Evolutionary conservation across 768 basidiomycete species (phyloP).

Genomic region (Boletus insuetus): DNA sequence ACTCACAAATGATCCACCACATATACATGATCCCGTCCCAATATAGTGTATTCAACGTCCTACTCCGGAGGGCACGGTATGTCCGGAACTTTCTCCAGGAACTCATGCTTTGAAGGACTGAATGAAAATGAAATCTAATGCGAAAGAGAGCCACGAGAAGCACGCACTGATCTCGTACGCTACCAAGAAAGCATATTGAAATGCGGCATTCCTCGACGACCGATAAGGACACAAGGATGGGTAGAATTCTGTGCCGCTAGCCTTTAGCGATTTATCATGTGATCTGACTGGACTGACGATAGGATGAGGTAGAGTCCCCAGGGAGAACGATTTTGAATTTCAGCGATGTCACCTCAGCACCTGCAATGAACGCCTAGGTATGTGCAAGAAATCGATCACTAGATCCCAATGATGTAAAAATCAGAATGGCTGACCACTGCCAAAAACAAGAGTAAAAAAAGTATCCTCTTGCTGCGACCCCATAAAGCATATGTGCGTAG

Average conservation of each 20-base stretch:
- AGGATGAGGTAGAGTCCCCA: slow-evolving; percentile 14
- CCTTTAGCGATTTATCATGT: background rate
- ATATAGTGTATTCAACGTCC: slow-evolving; percentile 20
- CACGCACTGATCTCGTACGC: slow-evolving; percentile 23
- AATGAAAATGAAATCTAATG: background rate
- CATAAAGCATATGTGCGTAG: slow-evolving; percentile 28
- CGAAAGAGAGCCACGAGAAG: background rate
- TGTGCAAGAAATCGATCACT: background rate
- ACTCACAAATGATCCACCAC: slow-evolving; percentile 21
- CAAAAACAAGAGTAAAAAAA: slow-evolving; percentile 16
- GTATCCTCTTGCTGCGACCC: slow-evolving; percentile 16
- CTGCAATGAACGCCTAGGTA: slow-evolving; percentile 16
- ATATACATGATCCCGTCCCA: slow-evolving; percentile 30
- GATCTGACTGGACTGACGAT: slow-evolving; percentile 15
- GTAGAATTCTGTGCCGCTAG: slow-evolving; percentile 13
- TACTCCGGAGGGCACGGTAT: slow-evolving; percentile 19
- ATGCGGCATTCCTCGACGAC: slow-evolving; percentile 13
- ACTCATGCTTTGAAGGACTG: slow-evolving; percentile 26
- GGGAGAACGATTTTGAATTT: slow-evolving; percentile 11
- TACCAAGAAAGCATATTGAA: slow-evolving; percentile 16
- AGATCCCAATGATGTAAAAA: background rate
- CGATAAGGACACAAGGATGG: slow-evolving; percentile 15
- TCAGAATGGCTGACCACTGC: slow-evolving; percentile 11
- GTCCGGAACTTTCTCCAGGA: slow-evolving; percentile 23
- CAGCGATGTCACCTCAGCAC: slow-evolving; percentile 7